Base-by-base conservation (phyloP, 352 stramenopile genomes). In the Phytopythium mirpurense region DNA sequence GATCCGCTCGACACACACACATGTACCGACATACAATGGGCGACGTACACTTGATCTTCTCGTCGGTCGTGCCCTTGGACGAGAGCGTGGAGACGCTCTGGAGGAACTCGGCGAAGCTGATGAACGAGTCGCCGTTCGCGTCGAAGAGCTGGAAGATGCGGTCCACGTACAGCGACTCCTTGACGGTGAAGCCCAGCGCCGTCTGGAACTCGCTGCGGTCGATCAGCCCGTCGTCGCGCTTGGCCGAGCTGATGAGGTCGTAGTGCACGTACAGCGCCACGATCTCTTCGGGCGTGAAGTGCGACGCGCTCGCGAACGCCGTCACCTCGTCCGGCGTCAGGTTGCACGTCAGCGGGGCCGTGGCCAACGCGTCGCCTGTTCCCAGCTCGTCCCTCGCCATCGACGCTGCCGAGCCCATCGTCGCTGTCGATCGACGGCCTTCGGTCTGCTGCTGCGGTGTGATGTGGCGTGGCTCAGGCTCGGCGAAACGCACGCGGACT, bases 101-200 rank as follows among this genome's bases (percentile, higher is more conserved):
- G 18, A 90, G 56, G 48, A 91, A 91, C 71, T 94, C 79, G 58
- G 56, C 48, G 51, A 92, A 94, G 58, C 73, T 86, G 62, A 91
- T 90, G 59, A 72, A 89, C 65, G 70, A 79, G 66, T 93, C 83
- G 51, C 72, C 64, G 64, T 93, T 90, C 15, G 66, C 54, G 60
- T 91, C 79, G 52, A 93, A 90, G 41, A 90, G 68, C 68, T 88
- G 67, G 55, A 90, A 90, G 53, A 88, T 86, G 23, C 80, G 78
- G 51, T 93, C 80, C 60, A 89, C 83, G 50, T 89, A 91, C 18
- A 91, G 68, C 62, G 78, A 93, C 45, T 90, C 78, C 54, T 90
- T 90, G 40, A 83, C 66, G 2, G 77, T 83, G 34, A 93, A 88
- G 16, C 83, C 78, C 19, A 90, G 59, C 41, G 74, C 81, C 7